Conservation (phyloP, 768 basidiomycete genomes). For the Pleurotus sapidus region DNA sequence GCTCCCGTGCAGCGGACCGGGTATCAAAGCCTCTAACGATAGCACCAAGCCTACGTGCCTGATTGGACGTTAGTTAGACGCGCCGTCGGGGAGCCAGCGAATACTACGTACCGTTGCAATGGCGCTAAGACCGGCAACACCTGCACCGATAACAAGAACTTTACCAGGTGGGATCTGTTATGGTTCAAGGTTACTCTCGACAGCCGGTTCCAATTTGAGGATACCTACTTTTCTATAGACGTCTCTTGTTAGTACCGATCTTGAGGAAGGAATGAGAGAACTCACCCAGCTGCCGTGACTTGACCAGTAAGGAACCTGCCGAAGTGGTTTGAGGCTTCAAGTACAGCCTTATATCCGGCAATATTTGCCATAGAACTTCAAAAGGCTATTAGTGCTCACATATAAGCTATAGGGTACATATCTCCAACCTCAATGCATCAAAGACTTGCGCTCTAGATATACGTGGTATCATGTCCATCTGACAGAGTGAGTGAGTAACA, state of each 20-base stretch:
- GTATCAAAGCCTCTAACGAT: constrained; percentile 90
- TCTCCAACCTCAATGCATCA: constrained; percentile 73
- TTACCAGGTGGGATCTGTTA: constrained; percentile 82
- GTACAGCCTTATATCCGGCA: constrained; percentile 88
- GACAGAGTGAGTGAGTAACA: constrained; percentile 2
- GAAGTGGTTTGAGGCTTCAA: constrained; percentile 89
- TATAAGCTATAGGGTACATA: constrained; percentile 1
- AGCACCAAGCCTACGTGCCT: constrained; percentile 83
- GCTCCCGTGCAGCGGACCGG: constrained; percentile 80
- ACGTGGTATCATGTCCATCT: constrained; percentile 90
- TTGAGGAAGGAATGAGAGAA: constrained; percentile 13
- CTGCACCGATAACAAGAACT: constrained; percentile 84
- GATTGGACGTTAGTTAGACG: not conserved
- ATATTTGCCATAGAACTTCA: constrained; percentile 91
- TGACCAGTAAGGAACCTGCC: constrained; percentile 89
- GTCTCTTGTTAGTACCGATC: not conserved
- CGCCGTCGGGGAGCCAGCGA: not conserved
- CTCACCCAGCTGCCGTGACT: constrained; percentile 86
- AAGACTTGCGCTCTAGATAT: constrained; percentile 90
- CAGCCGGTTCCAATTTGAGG: not conserved
- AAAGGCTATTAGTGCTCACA: constrained; percentile 2
- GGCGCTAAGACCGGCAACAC: constrained; percentile 86
- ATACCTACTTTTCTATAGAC: constrained; percentile 40
- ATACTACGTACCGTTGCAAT: constrained; percentile 67
- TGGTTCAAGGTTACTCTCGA: not conserved